Percentiles rank a stretch among this genome's conserved stretches.
These are phyloP conservation scores for Betula pendula DNA, from an alignment of 306 rosid genomes.

Conservation along the genomic window DNA sequence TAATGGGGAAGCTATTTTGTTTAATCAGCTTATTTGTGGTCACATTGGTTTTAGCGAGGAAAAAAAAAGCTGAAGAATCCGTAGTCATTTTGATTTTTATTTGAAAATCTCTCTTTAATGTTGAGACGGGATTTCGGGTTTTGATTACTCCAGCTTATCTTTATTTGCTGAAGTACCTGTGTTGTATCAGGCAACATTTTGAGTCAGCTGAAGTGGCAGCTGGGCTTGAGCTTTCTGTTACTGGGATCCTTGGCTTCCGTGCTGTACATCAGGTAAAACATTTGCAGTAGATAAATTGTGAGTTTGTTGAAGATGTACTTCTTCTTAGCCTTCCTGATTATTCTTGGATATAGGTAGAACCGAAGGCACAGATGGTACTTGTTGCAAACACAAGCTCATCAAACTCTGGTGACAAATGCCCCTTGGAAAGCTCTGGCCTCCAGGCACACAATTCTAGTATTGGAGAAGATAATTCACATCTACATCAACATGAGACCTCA, in stretches of 20 bases:
- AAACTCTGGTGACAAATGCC: conserved; percentile 26
- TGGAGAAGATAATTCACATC: conserved; percentile 35
- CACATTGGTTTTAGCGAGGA: neutral
- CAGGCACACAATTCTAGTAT: conserved; percentile 36
- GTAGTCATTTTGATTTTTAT: neutral
- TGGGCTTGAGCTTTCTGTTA: conserved; percentile 87
- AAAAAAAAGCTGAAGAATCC: neutral
- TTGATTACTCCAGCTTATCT: conserved; percentile 23
- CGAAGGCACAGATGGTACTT: conserved; percentile 94
- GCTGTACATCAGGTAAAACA: conserved; percentile 76
- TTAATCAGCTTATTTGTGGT: neutral
- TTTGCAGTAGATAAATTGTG: neutral
- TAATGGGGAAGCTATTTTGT: neutral
- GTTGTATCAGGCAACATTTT: conserved; percentile 63
- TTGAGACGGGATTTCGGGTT: conserved; percentile 13
- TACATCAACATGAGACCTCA: conserved; percentile 27
- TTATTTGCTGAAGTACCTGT: conserved; percentile 33
- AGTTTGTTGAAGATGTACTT: conserved; percentile 20
- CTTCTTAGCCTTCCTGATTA: conserved; percentile 23
- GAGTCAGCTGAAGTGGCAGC: conserved; percentile 80
- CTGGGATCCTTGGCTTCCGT: conserved; percentile 94
- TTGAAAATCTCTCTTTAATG: conserved; percentile 1
- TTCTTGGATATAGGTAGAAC: conserved; percentile 61
- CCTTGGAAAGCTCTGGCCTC: conserved; percentile 30
- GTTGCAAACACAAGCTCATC: conserved; percentile 54